phyloP scores from a whole-genome alignment of 176 grass and related monocot species.

The Zea luxurians region DNA sequence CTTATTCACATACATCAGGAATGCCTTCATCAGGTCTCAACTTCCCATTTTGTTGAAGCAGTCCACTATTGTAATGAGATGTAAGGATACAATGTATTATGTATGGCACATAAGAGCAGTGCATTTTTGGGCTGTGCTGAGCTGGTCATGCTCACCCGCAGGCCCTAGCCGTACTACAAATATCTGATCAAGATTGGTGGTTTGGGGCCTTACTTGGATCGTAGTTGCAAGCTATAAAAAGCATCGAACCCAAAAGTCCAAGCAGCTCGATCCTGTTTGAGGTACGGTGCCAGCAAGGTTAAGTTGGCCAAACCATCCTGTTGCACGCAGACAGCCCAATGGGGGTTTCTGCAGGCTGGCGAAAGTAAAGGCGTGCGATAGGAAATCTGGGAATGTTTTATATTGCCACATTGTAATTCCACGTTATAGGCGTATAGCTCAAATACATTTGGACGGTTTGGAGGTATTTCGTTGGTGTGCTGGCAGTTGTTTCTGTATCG shows the following conservation, averaged over 20 bases:
- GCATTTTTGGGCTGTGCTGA: conserved; percentile 9
- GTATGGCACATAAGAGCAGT: conserved; percentile 7
- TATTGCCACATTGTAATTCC: conserved; percentile 10
- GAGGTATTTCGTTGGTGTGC: neutral
- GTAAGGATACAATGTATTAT: conserved; percentile 3
- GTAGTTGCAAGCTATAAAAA: conserved; percentile 35
- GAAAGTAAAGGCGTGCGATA: neutral
- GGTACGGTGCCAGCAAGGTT: conserved; percentile 40
- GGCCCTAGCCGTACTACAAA: neutral
- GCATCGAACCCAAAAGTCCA: conserved; percentile 33
- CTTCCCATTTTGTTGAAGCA: conserved; percentile 4
- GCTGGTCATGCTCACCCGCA: conserved; percentile 17
- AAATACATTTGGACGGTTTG: neutral
- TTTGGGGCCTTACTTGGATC: conserved; percentile 29
- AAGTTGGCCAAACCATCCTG: conserved; percentile 18
- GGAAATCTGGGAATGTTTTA: neutral
- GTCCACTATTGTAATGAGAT: neutral
- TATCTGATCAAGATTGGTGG: conserved; percentile 35
- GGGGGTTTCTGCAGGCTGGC: conserved; percentile 16
- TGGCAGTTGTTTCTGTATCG: neutral
- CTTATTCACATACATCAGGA: neutral
- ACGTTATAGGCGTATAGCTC: neutral
- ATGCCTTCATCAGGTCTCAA: neutral
- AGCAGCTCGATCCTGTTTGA: conserved; percentile 30
- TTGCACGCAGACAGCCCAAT: conserved; percentile 16